Base-by-base conservation (phyloP, 345 rosid species). In the Citrus maxima region DNA sequence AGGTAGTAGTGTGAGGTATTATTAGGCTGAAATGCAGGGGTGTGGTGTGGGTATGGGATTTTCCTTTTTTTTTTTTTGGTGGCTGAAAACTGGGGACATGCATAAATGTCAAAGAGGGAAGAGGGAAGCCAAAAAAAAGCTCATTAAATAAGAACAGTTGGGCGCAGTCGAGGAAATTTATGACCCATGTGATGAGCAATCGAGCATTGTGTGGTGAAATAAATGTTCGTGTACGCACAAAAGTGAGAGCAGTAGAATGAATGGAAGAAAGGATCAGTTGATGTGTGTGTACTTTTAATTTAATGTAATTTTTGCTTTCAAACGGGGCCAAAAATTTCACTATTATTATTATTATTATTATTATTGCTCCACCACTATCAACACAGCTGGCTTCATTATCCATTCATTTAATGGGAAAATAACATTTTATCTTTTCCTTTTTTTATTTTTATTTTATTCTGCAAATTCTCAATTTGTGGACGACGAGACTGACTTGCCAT, bases 371-470 rank as follows among this genome's bases (percentile, higher is more conserved):
- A 8, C 9, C 79, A 70, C 64, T 80, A 38, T 80, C 83, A 77
- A 38, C 83, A 71, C 85, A 80, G 84, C 84, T 85, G 84, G 85
- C 84, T 46, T 55, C 84, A 55, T 40, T 38, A 24, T 82, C 73
- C 70, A 18, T 67, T 70, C 82, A 82, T 78, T 82, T 82, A 85
- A 74, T 82, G 21, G 54, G 78, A 67, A 77, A 82, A 40, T 66
- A 35, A 71, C 77, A 72, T 3, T 55, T 24, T n/a, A 9, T 14
- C 70, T 70, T 66, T 64, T 25, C 34, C 2, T 37, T 7, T 46
- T 7, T 2, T 58, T 58, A 21, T 7, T 22, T n/a, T 59, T 21
- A 58, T 59, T 59, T n/a, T 8, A 3, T 59, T 59, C 10, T 0
- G 27, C 75, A 59, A 59, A 12, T 10, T 37, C 28, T 68, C 19